A percentile compares a stretch with the other conserved stretches of the same genome.
These are phyloP conservation scores for Calonectria fujianensis DNA, from an alignment of 2,329 filamentous ascomycete species.

Conservation along the genomic window DNA sequence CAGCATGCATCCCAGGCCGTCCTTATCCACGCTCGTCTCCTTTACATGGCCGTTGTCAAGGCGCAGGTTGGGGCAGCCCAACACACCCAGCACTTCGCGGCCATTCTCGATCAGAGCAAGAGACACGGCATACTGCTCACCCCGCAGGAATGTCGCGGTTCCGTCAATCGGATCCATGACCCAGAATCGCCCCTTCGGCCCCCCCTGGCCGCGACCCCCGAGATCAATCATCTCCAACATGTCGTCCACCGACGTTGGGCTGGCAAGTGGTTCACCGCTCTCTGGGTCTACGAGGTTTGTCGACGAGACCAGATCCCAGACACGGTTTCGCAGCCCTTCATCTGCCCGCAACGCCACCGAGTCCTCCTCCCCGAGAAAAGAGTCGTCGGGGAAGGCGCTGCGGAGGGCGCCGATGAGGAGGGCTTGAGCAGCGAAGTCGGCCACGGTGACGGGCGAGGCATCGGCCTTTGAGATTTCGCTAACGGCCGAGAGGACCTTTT, in stretches of 20 bases:
- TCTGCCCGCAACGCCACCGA: slow-evolving; percentile 71
- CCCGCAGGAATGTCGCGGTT: slow-evolving; percentile 76
- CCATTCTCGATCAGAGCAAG: slow-evolving; percentile 76
- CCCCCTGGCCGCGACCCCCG: slow-evolving; percentile 66
- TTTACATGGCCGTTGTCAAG: slow-evolving; percentile 60
- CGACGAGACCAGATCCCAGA: slow-evolving; percentile 71
- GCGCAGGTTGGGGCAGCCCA: slow-evolving; percentile 76
- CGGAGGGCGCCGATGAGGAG: slow-evolving; percentile 75
- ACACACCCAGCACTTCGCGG: slow-evolving; percentile 73
- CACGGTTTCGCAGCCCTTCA: slow-evolving; percentile 67
- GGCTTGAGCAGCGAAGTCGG: slow-evolving; percentile 79
- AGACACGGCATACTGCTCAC: slow-evolving; percentile 78
- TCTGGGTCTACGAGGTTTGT: slow-evolving; percentile 38
- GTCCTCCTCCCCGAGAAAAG: slow-evolving; percentile 78
- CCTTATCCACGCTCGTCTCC: slow-evolving; percentile 58
- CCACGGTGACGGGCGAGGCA: slow-evolving; percentile 76
- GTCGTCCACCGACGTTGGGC: slow-evolving; percentile 68
- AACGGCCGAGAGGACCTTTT: slow-evolving; percentile 65
- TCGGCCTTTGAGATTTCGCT: slow-evolving; percentile 74
- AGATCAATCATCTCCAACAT: slow-evolving; percentile 78
- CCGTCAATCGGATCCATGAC: slow-evolving; percentile 80
- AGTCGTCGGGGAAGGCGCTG: slow-evolving; percentile 71
- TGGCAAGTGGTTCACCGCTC: slow-evolving; percentile 55
- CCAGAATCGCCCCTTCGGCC: slow-evolving; percentile 70
- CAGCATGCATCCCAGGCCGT: slow-evolving; percentile 61